Evolutionary conservation across 2,329 filamentous ascomycete genomes (phyloP), one percentile per base, ranked within the genome.

Genomic region (Cryphonectria nitschkei): DNA sequence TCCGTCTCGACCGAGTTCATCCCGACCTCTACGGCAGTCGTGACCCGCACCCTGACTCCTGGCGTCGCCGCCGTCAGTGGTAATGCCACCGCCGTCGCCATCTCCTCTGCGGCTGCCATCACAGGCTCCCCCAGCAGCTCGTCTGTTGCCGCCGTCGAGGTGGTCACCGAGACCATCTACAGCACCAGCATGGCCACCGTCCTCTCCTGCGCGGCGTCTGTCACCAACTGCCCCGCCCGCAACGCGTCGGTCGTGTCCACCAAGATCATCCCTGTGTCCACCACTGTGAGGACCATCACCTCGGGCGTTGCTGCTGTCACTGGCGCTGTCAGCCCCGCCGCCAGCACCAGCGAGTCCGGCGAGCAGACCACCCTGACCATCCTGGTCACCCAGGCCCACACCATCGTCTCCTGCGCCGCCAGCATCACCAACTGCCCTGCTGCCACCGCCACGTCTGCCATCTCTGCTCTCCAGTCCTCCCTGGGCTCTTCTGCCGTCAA

Each of bases 341-440:
- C 4, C 58, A 46, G 32, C 11, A 34, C 41, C 54, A 67, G 62
- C 34, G 62, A 58, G 14, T 22, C 66, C 2, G 71, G 50, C n/a
- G 66, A 68, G 68, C 71, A 72, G 68, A 72, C 71, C 1, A 72
- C 71, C 32, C 32, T 72, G 62, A 72, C 71, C n/a, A 66, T 72
- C 32, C 46, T 63, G 41, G 37, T 72, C 5, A 72, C 71, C 26
- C 71, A 72, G 39, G 66, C 70, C 8, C 56, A 76, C 74, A 79
- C 77, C 52, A 74, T 78, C 73, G 76, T 77, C 19, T 76, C 75
- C 46, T 79, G 77, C 68, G 76, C 74, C 6, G 76, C 76, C 43
- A 67, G 74, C 32, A 75, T 78, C 41, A 73, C 75, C 70, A 77
- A 78, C 75, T 79, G 77, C 74, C 77, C 77, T 16, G 75, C 75